Percentiles rank a stretch among this genome's conserved stretches.
phyloP scores from a whole-genome alignment of 768 basidiomycete species.

The Sporobolomyces pararoseus region DNA sequence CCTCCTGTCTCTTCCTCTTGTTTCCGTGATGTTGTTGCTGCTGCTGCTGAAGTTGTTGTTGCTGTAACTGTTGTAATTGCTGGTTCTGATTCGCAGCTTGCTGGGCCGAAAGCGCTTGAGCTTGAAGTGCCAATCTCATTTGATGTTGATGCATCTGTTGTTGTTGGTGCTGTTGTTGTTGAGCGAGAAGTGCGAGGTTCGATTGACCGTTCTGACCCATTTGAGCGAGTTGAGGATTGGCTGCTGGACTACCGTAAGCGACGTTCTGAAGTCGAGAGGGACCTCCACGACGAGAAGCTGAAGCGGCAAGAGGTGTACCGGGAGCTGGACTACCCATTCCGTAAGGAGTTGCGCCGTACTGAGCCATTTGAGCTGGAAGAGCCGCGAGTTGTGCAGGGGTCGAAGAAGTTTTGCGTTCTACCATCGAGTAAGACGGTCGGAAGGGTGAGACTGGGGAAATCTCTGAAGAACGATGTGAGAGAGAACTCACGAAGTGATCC shows the following conservation, averaged over 20 bases:
- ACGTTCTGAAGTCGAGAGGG: conserved; percentile 38
- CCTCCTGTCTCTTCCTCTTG: conserved; percentile 52
- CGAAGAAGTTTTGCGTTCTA: conserved; percentile 29
- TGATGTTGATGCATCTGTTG: conserved; percentile 35
- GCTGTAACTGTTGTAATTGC: background rate
- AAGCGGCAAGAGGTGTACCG: conserved; percentile 17
- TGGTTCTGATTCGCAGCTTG: conserved; percentile 12
- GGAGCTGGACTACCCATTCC: conserved; percentile 1
- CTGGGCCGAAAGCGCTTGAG: conserved; percentile 15
- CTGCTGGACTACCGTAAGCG: conserved; percentile 26
- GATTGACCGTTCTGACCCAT: conserved; percentile 1
- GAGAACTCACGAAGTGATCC: conserved; percentile 21
- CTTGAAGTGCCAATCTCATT: conserved; percentile 29
- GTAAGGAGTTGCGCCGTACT: conserved; percentile 12
- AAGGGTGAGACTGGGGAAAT: no score
- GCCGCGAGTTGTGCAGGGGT: conserved; percentile 21
- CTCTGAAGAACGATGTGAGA: background rate
- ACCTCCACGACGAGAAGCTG: conserved; percentile 9
- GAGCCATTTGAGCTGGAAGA: conserved; percentile 33
- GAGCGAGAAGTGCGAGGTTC: conserved; percentile 25
- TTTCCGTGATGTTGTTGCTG: conserved; percentile 53
- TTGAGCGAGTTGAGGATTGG: conserved; percentile 4
- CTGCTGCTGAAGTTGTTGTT: conserved; percentile 5
- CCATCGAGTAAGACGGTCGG: background rate
- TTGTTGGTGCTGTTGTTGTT: conserved; percentile 24